phyloP scores from a whole-genome alignment of 345 rosid species.

The Dovyalis caffra region DNA sequence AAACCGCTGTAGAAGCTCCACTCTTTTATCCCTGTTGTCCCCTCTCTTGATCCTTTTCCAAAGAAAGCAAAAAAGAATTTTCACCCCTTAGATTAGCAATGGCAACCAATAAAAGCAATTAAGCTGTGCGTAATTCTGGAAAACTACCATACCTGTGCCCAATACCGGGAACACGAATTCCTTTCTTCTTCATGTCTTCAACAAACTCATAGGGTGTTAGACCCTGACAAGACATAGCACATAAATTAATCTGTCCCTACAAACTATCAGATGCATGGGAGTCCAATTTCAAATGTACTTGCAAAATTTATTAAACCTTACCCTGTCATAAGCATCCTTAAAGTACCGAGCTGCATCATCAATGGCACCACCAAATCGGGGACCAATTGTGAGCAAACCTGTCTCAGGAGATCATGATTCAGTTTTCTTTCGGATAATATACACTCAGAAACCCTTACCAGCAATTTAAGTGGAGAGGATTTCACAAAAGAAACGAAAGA shows the following conservation, averaged over 20 bases:
- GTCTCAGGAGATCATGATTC: conserved; percentile 28
- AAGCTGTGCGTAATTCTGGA: background rate
- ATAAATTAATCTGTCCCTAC: conserved; percentile 11
- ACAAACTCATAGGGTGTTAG: conserved; percentile 91
- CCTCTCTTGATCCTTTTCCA: conserved; percentile 83
- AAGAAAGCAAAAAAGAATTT: background rate
- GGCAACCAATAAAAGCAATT: conserved; percentile 4
- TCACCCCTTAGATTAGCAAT: conserved; percentile 7
- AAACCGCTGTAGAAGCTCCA: conserved; percentile 78
- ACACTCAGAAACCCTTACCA: background rate
- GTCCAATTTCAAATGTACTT: conserved; percentile 1
- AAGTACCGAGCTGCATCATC: conserved; percentile 97
- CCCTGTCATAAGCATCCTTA: conserved; percentile 93
- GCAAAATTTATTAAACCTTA: conserved; percentile 25
- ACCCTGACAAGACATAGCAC: conserved; percentile 42
- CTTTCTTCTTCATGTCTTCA: conserved; percentile 96
- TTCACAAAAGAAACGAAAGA: background rate
- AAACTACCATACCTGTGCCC: conserved; percentile 71
- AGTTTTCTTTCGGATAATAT: background rate
- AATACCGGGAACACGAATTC: conserved; percentile 95
- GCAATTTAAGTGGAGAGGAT: background rate
- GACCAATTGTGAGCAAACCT: conserved; percentile 97
- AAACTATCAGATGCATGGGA: conserved; percentile 6
- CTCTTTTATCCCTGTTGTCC: conserved; percentile 95
- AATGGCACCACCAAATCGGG: conserved; percentile 97